Percentiles rank a stretch among this genome's conserved stretches.
These are phyloP conservation scores for Fusarium sp. DNA, from an alignment of 2,329 filamentous ascomycete species.

Conservation along the genomic window DNA sequence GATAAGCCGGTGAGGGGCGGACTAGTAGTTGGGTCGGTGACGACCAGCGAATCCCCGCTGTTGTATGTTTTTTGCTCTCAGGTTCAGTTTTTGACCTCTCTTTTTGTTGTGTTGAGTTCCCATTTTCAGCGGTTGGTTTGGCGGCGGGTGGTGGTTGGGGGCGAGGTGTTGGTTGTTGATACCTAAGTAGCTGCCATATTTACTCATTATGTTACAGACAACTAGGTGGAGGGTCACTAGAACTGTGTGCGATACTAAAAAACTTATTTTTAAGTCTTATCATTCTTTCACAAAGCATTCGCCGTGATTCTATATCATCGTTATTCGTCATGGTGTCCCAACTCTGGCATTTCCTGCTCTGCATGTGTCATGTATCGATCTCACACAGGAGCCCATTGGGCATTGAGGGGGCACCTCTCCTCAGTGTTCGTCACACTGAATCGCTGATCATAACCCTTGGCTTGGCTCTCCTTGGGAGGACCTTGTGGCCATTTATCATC, in stretches of 20 bases:
- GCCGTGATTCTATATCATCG: conserved; percentile 20
- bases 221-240: not conserved
- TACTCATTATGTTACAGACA: not conserved
- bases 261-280: not conserved
- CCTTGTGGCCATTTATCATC: not conserved
- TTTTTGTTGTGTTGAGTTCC: not conserved
- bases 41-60: conserved; percentile 38
- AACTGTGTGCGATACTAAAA: not conserved
- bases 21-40: conserved; percentile 39
- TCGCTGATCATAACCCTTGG: not conserved
- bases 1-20: conserved; percentile 34
- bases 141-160: too few species aligned
- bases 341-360: not conserved
- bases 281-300: conserved; percentile 8
- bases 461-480: not conserved
- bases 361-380: too few species aligned
- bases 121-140: not conserved
- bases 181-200: not conserved
- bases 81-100: not conserved
- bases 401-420: not conserved
- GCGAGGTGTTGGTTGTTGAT: not conserved
- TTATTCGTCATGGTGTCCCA: conserved; percentile 15
- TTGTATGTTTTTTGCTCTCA: conserved; percentile 27
- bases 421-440: not conserved
- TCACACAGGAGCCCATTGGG: not conserved